Conservation (phyloP, 139 green algal genomes). For the Nannochloris sp. region DNA sequence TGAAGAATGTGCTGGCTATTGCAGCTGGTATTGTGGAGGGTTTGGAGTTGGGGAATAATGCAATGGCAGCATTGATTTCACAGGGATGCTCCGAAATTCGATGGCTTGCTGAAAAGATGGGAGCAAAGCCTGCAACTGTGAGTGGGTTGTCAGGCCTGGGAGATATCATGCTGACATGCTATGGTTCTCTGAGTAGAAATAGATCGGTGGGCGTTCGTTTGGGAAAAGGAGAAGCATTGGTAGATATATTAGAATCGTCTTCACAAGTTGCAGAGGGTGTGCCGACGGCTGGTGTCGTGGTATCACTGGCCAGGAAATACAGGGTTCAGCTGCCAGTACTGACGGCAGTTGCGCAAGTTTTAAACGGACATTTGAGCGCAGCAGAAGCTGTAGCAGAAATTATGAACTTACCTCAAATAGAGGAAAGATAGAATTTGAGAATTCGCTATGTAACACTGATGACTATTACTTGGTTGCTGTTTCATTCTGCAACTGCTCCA, state of each 20-base stretch:
- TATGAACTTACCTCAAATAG: constrained; percentile 94
- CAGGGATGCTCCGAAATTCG: constrained; percentile 77
- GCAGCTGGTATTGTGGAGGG: constrained; percentile 96
- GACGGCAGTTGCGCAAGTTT: constrained; percentile 87
- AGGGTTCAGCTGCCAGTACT: constrained; percentile 89
- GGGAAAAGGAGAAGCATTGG: constrained; percentile 75
- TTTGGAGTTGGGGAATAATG: constrained; percentile 92
- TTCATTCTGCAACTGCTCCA: constrained; percentile 54
- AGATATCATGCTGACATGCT: constrained; percentile 99
- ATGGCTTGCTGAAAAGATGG: constrained; percentile 92
- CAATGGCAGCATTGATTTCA: constrained; percentile 84
- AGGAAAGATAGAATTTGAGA: constrained; percentile 54
- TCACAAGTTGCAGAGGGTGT: constrained; percentile 85
- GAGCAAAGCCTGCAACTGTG: constrained; percentile 83
- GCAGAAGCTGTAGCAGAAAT: constrained; percentile 79
- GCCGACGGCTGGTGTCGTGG: constrained; percentile 84
- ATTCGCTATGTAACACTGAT: constrained; percentile 11
- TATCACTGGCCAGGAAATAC: constrained; percentile 81
- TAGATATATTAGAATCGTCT: constrained; percentile 78
- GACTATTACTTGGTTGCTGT: background rate
- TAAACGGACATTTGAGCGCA: constrained; percentile 72
- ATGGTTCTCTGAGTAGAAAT: constrained; percentile 90
- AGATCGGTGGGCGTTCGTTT: constrained; percentile 82
- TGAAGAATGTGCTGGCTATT: constrained; percentile 99
- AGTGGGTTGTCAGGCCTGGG: constrained; percentile 83